Conservation (phyloP, 768 basidiomycete species). For the Mycena kentingensis region DNA sequence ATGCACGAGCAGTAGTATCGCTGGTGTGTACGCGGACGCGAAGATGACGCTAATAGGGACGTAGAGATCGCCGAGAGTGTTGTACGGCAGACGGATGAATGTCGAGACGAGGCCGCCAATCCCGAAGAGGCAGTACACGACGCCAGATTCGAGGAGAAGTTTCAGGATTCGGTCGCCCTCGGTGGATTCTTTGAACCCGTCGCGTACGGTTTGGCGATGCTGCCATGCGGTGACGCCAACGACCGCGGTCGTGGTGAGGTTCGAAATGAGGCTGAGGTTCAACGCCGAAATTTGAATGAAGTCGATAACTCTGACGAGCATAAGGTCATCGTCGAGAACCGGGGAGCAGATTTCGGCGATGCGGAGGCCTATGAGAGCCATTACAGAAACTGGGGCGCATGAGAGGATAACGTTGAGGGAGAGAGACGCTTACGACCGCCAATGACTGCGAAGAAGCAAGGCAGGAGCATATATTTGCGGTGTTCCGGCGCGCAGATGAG, state of each 20-base stretch:
- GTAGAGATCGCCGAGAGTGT: constrained; percentile 7
- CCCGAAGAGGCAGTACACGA: constrained; percentile 6
- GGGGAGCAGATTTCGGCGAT: not conserved
- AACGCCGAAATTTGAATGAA: constrained; percentile 4
- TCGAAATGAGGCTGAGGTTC: constrained; percentile 3
- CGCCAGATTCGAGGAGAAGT: constrained; percentile 10
- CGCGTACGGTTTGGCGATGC: constrained; percentile 10
- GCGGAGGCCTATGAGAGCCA: not conserved
- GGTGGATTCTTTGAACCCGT: constrained; percentile 5
- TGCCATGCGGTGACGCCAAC: constrained; percentile 10
- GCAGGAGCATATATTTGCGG: not conserved
- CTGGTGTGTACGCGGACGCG: constrained; percentile 9
- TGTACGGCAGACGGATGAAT: constrained; percentile 2
- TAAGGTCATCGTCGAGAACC: not conserved
- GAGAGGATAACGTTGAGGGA: not conserved
- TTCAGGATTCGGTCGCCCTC: constrained; percentile 8
- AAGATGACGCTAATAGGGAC: not conserved
- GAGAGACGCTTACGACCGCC: not conserved
- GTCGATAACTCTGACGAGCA: not conserved
- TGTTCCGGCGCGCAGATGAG: constrained; percentile 1
- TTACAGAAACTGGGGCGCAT: not conserved
- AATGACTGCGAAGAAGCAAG: not conserved
- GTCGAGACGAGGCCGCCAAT: not conserved
- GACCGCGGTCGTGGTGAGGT: constrained; percentile 9
- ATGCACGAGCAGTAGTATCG: constrained; percentile 11